Conservation (phyloP, 768 basidiomycete species). For the Leccinellum luteum region DNA sequence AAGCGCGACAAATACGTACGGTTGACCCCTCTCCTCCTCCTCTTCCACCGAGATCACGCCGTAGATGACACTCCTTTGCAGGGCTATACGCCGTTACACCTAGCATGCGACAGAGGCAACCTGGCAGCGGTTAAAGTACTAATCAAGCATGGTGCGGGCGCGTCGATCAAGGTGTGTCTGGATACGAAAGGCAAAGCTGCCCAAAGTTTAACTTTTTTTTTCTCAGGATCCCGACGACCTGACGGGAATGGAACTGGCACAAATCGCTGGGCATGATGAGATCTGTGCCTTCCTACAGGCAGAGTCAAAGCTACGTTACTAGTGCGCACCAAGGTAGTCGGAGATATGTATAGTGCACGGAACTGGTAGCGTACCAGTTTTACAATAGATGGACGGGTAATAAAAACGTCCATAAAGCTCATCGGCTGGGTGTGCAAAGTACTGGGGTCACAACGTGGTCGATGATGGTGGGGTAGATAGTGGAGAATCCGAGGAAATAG, state of each 20-base stretch:
- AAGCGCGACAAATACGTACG: conserved; percentile 72
- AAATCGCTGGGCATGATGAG: conserved; percentile 52
- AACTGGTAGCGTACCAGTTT: neutral
- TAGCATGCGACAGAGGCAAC: conserved; percentile 83
- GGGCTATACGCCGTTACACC: conserved; percentile 88
- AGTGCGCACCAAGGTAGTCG: conserved; percentile 5
- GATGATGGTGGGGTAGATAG: neutral
- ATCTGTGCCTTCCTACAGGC: conserved; percentile 39
- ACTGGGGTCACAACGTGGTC: conserved; percentile 9
- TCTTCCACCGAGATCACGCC: neutral
- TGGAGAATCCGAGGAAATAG: neutral
- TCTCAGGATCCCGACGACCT: conserved; percentile 66
- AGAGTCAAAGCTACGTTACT: conserved; percentile 11
- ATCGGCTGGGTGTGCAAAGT: neutral
- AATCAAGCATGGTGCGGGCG: conserved; percentile 63
- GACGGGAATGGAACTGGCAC: conserved; percentile 59
- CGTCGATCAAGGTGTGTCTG: conserved; percentile 52
- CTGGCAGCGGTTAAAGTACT: conserved; percentile 53
- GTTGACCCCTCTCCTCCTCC: conserved; percentile 2
- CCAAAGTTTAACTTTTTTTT: conserved; percentile 3
- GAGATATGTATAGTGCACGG: neutral
- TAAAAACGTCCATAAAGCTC: neutral
- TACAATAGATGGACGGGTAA: neutral
- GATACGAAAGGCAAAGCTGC: neutral
- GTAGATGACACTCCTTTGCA: conserved; percentile 30